These are phyloP conservation scores for Suhomyces pyralidae DNA, from an alignment of 805 yeast genomes.

Conservation along the genomic window DNA sequence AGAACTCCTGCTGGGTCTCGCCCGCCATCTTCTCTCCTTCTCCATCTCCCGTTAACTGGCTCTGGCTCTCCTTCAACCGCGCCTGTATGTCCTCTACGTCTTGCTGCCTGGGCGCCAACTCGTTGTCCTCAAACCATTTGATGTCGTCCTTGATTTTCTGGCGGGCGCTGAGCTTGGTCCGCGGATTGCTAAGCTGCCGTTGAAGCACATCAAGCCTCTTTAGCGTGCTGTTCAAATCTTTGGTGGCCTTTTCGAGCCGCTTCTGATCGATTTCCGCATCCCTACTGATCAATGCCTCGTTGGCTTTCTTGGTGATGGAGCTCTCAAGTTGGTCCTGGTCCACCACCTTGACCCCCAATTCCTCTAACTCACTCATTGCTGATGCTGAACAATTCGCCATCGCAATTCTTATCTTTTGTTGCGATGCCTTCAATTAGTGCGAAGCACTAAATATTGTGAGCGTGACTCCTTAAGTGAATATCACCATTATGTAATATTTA, in stretches of 20 bases:
- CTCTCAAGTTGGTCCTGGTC: conserved; percentile 81
- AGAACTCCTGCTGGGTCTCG: conserved; percentile 77
- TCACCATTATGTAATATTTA: background rate
- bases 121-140: conserved; percentile 44
- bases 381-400: conserved; percentile 4
- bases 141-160: conserved; percentile 55
- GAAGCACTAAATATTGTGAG: background rate
- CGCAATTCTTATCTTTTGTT: background rate
- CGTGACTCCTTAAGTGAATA: background rate
- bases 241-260: conserved; percentile 65
- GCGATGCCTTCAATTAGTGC: background rate
- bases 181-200: conserved; percentile 46
- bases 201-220: conserved; percentile 47
- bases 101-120: conserved; percentile 48
- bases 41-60: conserved; percentile 32
- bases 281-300: conserved; percentile 53
- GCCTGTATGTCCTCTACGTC: conserved; percentile 58
- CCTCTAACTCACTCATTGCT: conserved; percentile 6
- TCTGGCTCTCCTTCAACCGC: conserved; percentile 34
- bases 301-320: conserved; percentile 67
- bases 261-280: conserved; percentile 72
- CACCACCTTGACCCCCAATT: conserved; percentile 49
- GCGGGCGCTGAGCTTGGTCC: conserved; percentile 64
- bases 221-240: conserved; percentile 42
- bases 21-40: conserved; percentile 50